Evolutionary conservation across 345 rosid species (phyloP).

Genomic region (Lenwebbia sp.): DNA sequence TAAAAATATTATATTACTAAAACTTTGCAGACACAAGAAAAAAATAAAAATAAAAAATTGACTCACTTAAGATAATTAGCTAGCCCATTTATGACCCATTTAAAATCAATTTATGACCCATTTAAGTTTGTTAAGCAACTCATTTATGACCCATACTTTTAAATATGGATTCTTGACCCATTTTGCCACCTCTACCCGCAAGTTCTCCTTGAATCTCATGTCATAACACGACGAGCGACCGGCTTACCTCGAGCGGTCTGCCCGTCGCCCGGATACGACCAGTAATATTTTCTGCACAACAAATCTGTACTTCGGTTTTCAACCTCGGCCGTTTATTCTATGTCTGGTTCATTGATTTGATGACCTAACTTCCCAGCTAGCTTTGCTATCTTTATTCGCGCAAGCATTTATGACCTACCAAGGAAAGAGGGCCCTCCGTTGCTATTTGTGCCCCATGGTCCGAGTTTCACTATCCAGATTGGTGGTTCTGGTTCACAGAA

Average conservation of each 20-base stretch:
- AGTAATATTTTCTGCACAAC: background rate
- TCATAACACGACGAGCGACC: background rate
- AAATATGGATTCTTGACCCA: no score
- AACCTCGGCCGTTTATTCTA: background rate
- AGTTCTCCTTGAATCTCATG: background rate
- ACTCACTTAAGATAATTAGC: no score
- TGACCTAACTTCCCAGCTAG: background rate
- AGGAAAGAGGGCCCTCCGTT: background rate
- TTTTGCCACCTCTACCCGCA: accelerated
- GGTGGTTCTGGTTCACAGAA: background rate
- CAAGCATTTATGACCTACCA: background rate
- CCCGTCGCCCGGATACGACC: accelerated
- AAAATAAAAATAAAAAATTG: no score
- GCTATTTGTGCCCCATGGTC: background rate
- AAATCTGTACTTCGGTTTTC: background rate
- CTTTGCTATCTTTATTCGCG: background rate
- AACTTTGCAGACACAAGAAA: no score
- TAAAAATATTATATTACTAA: no score
- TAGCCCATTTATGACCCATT: no score
- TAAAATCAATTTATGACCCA: no score
- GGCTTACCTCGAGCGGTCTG: background rate
- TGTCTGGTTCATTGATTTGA: background rate
- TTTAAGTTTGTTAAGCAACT: no score
- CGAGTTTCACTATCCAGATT: background rate
- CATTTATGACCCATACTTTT: no score